Evolutionary conservation across 805 yeast species (phyloP), one percentile per base, ranked within the genome.

Genomic region (Yarrowia phangngaensis): DNA sequence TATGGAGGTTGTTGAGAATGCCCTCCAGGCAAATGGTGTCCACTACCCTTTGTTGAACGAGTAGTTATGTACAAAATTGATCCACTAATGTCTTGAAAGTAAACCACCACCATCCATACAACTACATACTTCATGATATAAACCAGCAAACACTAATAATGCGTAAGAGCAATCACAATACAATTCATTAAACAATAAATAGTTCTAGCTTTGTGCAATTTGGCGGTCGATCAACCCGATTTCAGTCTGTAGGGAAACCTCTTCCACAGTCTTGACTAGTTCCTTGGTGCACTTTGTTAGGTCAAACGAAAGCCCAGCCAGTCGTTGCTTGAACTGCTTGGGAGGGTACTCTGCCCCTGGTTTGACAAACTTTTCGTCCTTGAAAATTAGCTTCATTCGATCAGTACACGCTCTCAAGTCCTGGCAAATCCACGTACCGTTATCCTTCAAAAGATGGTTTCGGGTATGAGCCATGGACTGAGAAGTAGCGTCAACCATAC

Each of bases 281-380:
- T 90, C 97, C 64, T 89, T 90, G 4, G 97, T 90, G 64, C 95
- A 84, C 66, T 90, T 88, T 17, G 97, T 97, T 67, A 90, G 85
- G 64, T 90, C 97, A 68, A 88, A 90, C 20, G 95, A 90, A 56
- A 89, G 83, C 2, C 97, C 97, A 0, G 97, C 97, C 55, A 90
- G 76, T 60, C 97, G 77, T 66, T 90, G 97, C 66, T 86, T 86
- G 69, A 87, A 82, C 58, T 84, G 84, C 64, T 84, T 83, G 61
- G 87, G 95, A 2, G 96, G 96, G 61, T 75, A 80, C 14, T 68
- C 66, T 20, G 62, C 63, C 2, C 45, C 45, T 19, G 55, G 65
- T 31, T 69, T 70, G n/a, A 59, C 52, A 20, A 56, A 45, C 20
- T 53, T 56, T n/a, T 59, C 51, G 41, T 61, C 66, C 30, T 68